phyloP scores from a whole-genome alignment of 768 basidiomycete genomes.

The Pholiota microspora region DNA sequence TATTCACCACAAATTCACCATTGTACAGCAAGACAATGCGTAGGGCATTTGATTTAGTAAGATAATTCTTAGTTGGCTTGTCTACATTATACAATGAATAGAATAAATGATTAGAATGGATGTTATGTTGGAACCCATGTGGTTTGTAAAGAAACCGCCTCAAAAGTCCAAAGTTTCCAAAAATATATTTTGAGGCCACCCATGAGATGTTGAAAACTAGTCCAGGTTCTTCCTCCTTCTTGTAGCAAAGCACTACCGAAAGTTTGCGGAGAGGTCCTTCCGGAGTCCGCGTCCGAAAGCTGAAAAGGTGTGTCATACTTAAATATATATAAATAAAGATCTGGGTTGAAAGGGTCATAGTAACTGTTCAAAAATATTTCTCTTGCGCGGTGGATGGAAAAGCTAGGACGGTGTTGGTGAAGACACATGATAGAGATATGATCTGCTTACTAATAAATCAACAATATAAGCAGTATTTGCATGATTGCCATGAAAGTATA shows the following conservation, averaged over 20 bases:
- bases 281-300: constrained; percentile 31
- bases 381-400: constrained; percentile 45
- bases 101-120: not conserved
- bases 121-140: constrained; percentile 18
- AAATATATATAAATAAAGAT: constrained; percentile 55
- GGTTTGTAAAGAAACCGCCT: constrained; percentile 6
- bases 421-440: not conserved
- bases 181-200: constrained; percentile 16
- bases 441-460: constrained; percentile 63
- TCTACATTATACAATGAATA: not conserved
- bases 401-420: constrained; percentile 29
- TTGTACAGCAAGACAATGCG: too few relatives aligned
- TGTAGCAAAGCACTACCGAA: not conserved
- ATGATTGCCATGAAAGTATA: constrained; percentile 24
- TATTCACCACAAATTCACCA: too few relatives aligned
- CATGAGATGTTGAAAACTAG: constrained; percentile 10
- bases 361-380: constrained; percentile 70
- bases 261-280: constrained; percentile 29
- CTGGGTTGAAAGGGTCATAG: constrained; percentile 76
- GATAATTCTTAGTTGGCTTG: too few relatives aligned
- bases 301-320: constrained; percentile 40
- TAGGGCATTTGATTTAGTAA: too few relatives aligned
- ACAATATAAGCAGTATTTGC: constrained; percentile 44
- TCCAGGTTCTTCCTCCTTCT: constrained; percentile 38
- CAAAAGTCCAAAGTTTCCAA: constrained; percentile 15